Evolutionary conservation across 768 basidiomycete genomes (phyloP).

Genomic region (Psilocybe cyanescens): DNA sequence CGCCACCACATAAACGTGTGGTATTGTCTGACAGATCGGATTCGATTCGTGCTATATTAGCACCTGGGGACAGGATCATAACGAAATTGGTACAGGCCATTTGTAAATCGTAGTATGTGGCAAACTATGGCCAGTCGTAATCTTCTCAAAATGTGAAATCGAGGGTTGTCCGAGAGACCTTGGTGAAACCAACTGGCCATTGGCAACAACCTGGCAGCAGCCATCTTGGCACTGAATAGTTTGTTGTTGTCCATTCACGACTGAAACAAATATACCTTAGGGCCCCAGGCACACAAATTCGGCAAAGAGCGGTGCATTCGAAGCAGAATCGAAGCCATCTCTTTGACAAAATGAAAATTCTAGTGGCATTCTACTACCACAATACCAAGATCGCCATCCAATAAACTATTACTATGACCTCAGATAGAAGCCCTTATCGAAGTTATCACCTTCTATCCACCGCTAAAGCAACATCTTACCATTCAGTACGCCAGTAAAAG

Average conservation of each 20-base stretch:
- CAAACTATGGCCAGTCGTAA: not conserved
- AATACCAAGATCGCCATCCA: not conserved
- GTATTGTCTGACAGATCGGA: not conserved
- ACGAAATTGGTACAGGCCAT: too few species aligned
- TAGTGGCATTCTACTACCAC: not conserved
- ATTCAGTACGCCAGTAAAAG: not conserved
- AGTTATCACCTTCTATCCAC: not conserved
- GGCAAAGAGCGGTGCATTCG: not conserved
- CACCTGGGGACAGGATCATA: not conserved
- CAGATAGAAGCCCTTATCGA: not conserved
- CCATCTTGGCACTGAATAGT: not conserved
- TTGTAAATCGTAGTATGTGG: too few species aligned
- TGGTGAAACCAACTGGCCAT: not conserved
- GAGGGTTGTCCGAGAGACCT: not conserved
- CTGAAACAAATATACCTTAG: not conserved
- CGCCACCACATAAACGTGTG: constrained; percentile 1
- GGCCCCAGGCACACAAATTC: not conserved
- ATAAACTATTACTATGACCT: not conserved
- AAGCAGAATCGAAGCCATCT: not conserved
- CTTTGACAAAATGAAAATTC: not conserved
- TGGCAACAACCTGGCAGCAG: not conserved
- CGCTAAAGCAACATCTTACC: not conserved
- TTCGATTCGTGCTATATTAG: not conserved
- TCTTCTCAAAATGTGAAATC: not conserved
- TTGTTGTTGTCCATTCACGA: not conserved